Percentiles rank a stretch among this genome's conserved stretches.
Evolutionary conservation across 2,329 filamentous ascomycete genomes (phyloP).

Genomic region (Cryphonectria japonica): DNA sequence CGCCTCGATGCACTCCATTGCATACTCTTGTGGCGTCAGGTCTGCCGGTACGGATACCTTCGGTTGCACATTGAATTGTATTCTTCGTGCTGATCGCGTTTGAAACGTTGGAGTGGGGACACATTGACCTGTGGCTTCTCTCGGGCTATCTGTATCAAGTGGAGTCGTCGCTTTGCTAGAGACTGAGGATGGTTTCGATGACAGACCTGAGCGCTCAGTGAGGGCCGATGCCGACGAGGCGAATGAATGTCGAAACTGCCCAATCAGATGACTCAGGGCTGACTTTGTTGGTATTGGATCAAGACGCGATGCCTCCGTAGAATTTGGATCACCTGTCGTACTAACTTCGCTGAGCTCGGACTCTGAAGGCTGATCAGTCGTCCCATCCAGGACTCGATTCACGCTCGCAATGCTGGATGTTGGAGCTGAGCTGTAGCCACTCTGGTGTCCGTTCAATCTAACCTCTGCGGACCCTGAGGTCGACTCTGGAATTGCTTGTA

Average conservation of each 20-base stretch:
- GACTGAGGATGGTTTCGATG: conserved; percentile 55
- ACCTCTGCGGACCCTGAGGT: not conserved
- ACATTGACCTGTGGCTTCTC: conserved; percentile 36
- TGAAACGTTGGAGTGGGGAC: conserved; percentile 31
- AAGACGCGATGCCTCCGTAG: conserved; percentile 11
- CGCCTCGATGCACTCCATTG: conserved; percentile 86
- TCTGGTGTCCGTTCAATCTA: not conserved
- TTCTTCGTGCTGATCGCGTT: conserved; percentile 38
- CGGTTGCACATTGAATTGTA: conserved; percentile 65
- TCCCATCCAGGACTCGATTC: not conserved
- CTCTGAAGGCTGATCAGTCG: conserved; percentile 2
- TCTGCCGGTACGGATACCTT: conserved; percentile 83
- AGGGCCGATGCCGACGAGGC: conserved; percentile 57
- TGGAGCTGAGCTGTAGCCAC: not conserved
- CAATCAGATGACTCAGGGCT: conserved; percentile 26
- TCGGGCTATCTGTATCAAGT: conserved; percentile 49
- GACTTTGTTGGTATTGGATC: conserved; percentile 23
- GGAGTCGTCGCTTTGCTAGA: conserved; percentile 70
- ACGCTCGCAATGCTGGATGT: not conserved
- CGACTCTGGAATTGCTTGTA: not conserved
- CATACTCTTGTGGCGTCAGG: conserved; percentile 76
- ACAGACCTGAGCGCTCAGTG: conserved; percentile 60
- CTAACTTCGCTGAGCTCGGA: conserved; percentile 25
- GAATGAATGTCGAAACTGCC: conserved; percentile 44
- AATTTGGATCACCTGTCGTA: conserved; percentile 5